phyloP scores from a whole-genome alignment of 2,329 filamentous ascomycete genomes.

The Dothideomycetes sp. region DNA sequence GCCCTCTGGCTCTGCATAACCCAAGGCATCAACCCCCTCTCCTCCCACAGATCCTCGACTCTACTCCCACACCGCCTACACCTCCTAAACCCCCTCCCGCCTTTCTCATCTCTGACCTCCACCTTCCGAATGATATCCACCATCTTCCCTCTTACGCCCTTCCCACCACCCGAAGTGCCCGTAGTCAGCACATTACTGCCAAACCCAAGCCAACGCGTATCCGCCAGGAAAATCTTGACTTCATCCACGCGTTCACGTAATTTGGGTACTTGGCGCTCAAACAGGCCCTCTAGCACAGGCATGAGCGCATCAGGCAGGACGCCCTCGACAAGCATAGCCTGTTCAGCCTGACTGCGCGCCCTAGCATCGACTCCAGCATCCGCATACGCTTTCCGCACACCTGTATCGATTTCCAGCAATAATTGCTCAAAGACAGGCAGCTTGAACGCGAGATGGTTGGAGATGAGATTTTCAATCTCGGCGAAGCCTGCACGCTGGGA shows the following conservation, averaged over 20 bases:
- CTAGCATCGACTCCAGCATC: conserved; percentile 30
- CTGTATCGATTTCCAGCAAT: conserved; percentile 49
- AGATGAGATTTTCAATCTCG: conserved; percentile 15
- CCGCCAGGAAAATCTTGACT: conserved; percentile 59
- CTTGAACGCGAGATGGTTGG: conserved; percentile 36
- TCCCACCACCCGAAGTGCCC: conserved; percentile 44
- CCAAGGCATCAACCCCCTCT: background rate
- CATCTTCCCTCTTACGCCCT: conserved; percentile 51
- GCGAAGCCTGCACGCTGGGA: conserved; percentile 19
- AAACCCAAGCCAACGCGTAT: conserved; percentile 59
- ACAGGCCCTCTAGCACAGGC: conserved; percentile 35
- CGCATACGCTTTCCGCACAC: conserved; percentile 49
- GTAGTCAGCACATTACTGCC: background rate
- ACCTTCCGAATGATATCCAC: conserved; percentile 45
- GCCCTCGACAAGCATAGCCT: conserved; percentile 41
- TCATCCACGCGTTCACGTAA: conserved; percentile 53
- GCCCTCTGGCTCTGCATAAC: background rate
- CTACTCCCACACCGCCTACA: conserved; percentile 35
- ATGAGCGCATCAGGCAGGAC: conserved; percentile 40
- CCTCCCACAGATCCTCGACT: conserved; percentile 28
- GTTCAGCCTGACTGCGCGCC: conserved; percentile 35
- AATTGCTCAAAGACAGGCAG: conserved; percentile 35
- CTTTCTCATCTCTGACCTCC: conserved; percentile 22
- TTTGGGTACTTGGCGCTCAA: conserved; percentile 40
- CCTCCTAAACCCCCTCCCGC: too few species aligned